phyloP scores from a whole-genome alignment of 2,329 filamentous ascomycete genomes.

The Alternaria brassicae region DNA sequence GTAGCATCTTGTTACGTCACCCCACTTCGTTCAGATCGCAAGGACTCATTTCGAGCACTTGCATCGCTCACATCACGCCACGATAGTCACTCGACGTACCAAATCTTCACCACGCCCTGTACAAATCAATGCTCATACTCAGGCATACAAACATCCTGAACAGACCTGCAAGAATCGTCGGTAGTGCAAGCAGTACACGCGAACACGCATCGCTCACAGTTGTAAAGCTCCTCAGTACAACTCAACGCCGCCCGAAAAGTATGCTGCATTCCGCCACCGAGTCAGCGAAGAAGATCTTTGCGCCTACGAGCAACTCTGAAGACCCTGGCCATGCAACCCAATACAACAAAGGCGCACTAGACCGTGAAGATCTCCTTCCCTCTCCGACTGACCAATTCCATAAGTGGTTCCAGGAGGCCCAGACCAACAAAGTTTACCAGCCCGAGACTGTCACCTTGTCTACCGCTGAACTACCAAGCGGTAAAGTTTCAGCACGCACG shows the following conservation, averaged over 20 bases:
- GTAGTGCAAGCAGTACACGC: background rate
- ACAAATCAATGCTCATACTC: slow-evolving; percentile 6
- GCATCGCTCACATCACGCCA: slow-evolving; percentile 21
- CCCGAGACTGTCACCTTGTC: slow-evolving; percentile 90
- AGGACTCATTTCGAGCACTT: slow-evolving; percentile 16
- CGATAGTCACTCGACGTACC: slow-evolving; percentile 1
- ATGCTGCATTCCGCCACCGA: slow-evolving; percentile 38
- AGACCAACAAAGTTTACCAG: slow-evolving; percentile 67
- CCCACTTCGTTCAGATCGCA: slow-evolving; percentile 34
- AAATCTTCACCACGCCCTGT: background rate
- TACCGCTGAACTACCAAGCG: slow-evolving; percentile 82
- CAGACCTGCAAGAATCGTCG: background rate
- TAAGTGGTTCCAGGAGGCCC: slow-evolving; percentile 82
- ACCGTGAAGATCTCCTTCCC: slow-evolving; percentile 64
- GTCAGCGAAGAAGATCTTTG: slow-evolving; percentile 59
- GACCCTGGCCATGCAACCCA: slow-evolving; percentile 73
- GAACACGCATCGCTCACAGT: background rate
- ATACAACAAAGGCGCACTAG: slow-evolving; percentile 72
- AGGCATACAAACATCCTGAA: background rate
- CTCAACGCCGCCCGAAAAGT: slow-evolving; percentile 6
- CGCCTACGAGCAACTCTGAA: slow-evolving; percentile 63
- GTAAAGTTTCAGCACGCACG: slow-evolving; percentile 81
- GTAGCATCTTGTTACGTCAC: slow-evolving; percentile 32
- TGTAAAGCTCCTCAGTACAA: background rate
- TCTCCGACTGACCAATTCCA: slow-evolving; percentile 86